A percentile compares a stretch with the other conserved stretches of the same genome.
These are phyloP conservation scores for Penicillium longicatenatum DNA, from an alignment of 495 filamentous ascomycete species.

Conservation along the genomic window DNA sequence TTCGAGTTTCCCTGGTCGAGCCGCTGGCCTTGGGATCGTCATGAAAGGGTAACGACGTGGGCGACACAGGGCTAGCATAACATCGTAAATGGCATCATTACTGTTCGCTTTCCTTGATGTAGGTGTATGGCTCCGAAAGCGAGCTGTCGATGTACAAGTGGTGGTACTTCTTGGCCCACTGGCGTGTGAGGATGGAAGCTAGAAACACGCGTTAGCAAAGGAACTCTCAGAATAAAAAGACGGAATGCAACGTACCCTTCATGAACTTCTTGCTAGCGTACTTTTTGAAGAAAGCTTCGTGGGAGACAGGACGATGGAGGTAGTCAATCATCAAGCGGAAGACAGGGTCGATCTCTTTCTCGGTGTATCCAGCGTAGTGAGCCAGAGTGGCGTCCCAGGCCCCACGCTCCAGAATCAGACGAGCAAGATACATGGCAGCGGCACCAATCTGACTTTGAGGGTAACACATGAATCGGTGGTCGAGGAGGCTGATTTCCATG, in stretches of 20 bases:
- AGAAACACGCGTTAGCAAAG: slow-evolving; percentile 18
- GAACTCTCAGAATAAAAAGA: not conserved
- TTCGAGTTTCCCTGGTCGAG: slow-evolving; percentile 32
- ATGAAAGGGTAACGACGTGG: slow-evolving; percentile 26
- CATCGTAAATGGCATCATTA: slow-evolving; percentile 34
- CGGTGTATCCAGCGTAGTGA: slow-evolving; percentile 90
- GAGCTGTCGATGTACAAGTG: slow-evolving; percentile 46
- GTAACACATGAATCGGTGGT: slow-evolving; percentile 87
- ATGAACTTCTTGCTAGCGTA: slow-evolving; percentile 98
- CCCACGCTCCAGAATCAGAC: slow-evolving; percentile 84
- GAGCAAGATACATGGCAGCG: slow-evolving; percentile 90
- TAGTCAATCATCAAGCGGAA: slow-evolving; percentile 96
- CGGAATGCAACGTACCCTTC: slow-evolving; percentile 66
- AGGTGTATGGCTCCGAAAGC: slow-evolving; percentile 39
- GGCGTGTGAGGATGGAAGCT: slow-evolving; percentile 90
- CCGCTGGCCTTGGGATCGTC: slow-evolving; percentile 30
- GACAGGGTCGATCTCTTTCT: slow-evolving; percentile 89
- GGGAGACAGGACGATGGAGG: slow-evolving; percentile 79
- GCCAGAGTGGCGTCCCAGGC: slow-evolving; percentile 90
- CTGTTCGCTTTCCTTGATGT: slow-evolving; percentile 42
- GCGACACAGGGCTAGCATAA: slow-evolving; percentile 31
- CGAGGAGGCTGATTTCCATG: slow-evolving; percentile 95
- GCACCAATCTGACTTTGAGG: slow-evolving; percentile 88
- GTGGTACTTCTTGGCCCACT: slow-evolving; percentile 84
- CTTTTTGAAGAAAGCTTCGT: slow-evolving; percentile 99